A percentile compares a stretch with the other conserved stretches of the same genome.
Conservation (phyloP, 2,329 filamentous ascomycete species). For the Calycina herbarum region DNA sequence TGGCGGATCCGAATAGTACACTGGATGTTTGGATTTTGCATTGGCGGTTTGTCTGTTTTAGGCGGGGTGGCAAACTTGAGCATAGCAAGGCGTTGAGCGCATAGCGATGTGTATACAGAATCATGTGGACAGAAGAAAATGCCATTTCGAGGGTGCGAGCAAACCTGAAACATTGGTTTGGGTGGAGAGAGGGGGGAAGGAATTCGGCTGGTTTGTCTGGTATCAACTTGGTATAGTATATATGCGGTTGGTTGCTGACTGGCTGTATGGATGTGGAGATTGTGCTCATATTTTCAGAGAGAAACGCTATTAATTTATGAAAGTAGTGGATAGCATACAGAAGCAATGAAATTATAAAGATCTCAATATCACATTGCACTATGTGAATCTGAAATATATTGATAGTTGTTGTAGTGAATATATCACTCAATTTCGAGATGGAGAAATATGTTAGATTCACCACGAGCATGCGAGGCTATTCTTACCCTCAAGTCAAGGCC, state of each 20-base stretch:
- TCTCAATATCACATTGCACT: not conserved
- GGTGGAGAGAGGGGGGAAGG: not conserved
- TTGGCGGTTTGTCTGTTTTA: not conserved
- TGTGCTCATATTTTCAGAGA: not conserved
- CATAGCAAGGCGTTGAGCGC: conserved; percentile 20
- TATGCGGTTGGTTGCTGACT: not conserved
- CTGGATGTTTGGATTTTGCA: not conserved
- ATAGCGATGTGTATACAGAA: conserved; percentile 8
- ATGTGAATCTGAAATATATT: not conserved
- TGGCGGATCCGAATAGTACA: not conserved
- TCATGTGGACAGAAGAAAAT: not conserved
- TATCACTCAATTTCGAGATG: not conserved
- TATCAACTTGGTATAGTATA: not conserved
- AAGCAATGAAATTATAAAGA: conserved; percentile 7
- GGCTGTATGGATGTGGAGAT: not conserved
- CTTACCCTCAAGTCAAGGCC: too few relatives aligned
- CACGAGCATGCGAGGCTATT: not conserved
- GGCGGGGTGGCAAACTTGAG: not conserved
- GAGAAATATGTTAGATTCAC: not conserved
- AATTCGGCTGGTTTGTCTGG: not conserved
- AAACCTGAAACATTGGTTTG: too few relatives aligned
- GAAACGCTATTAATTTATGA: not conserved
- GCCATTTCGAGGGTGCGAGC: too few relatives aligned
- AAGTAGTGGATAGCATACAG: conserved; percentile 6
- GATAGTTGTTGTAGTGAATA: not conserved